Evolutionary conservation across 768 basidiomycete species (phyloP).

Genomic region (Tricholoma terreum): DNA sequence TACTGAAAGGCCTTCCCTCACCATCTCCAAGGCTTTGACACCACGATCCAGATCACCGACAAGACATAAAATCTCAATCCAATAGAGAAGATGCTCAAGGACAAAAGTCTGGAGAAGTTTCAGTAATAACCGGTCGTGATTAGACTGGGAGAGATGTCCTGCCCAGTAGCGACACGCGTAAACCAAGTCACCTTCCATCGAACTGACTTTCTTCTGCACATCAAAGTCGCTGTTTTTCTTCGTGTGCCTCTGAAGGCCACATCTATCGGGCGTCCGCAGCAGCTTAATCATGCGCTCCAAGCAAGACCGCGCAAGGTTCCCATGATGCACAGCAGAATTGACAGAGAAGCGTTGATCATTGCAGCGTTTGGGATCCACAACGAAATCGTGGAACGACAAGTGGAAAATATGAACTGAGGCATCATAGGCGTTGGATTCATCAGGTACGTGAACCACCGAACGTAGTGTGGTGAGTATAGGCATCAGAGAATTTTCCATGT

Average conservation of each 20-base stretch:
- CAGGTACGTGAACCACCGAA: background rate
- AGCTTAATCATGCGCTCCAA: background rate
- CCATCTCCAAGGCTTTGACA: too few species aligned
- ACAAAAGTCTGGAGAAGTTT: background rate
- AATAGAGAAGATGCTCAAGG: background rate
- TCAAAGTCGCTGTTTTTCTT: too few species aligned
- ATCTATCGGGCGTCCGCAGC: background rate
- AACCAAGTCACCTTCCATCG: background rate
- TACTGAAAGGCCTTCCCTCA: too few species aligned
- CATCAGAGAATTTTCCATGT: too few species aligned
- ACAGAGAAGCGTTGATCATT: background rate
- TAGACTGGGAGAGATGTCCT: background rate
- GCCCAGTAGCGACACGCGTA: background rate
- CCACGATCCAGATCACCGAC: too few species aligned
- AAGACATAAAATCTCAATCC: background rate
- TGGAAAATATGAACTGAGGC: too few species aligned
- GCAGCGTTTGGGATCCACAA: background rate
- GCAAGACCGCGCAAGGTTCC: background rate
- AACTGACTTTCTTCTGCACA: background rate
- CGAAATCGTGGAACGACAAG: background rate
- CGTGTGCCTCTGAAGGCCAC: background rate
- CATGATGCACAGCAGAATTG: background rate
- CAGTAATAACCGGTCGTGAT: background rate
- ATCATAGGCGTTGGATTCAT: too few species aligned
- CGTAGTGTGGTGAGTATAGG: background rate